Base-by-base conservation (phyloP, 2,329 filamentous ascomycete species). In the Beauveria varroae region DNA sequence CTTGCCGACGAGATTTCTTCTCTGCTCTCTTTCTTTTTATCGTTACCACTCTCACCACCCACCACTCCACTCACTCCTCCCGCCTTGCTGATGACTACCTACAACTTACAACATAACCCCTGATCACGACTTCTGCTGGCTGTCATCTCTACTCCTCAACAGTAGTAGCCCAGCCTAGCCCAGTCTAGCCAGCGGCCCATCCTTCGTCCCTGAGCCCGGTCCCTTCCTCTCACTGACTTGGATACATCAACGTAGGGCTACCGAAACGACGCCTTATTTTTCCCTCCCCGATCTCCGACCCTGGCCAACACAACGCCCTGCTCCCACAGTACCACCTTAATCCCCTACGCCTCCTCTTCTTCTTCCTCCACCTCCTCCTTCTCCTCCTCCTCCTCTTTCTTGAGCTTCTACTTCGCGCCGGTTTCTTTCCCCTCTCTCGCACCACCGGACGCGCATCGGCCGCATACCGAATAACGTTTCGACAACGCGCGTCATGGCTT, bases 401-500 rank as follows among this genome's bases (percentile, higher is more conserved):
- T 37, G 16, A 5, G 8, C 37, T 28, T 24, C 37, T 10, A 3
- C 22, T 40, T 18, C 40, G 28, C 41, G 54, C 26, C 41, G 28
- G n/a, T 18, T 22, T 14, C 34, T 26, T 30, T 2, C n/a, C 40
- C 28, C 37, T 26, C 30, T 40, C 43, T 20, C 22, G 41, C 54
- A 37, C 8, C 20, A 10, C 12, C 22, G 12, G 26, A 30, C 41
- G 22, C 54, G 54, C 43, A n/a, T 10, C 26, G 20, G 44, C n/a
- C 41, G 24, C 18, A 37, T 18, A 34, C n/a, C 12, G 30, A 44
- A 60, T 37, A 16, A 46, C 9, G 5, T 28, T 10, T 58, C 46
- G 56, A 58, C 56, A 24, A 50, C n/a, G 50, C 28, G 52, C 57
- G 41, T 40, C 28, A 61, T 61, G 59, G 59, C 53, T 37, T 61